A percentile compares a stretch with the other conserved stretches of the same genome.
Evolutionary conservation across 2,329 filamentous ascomycete species (phyloP).

Genomic region (Diaporthe sp.): DNA sequence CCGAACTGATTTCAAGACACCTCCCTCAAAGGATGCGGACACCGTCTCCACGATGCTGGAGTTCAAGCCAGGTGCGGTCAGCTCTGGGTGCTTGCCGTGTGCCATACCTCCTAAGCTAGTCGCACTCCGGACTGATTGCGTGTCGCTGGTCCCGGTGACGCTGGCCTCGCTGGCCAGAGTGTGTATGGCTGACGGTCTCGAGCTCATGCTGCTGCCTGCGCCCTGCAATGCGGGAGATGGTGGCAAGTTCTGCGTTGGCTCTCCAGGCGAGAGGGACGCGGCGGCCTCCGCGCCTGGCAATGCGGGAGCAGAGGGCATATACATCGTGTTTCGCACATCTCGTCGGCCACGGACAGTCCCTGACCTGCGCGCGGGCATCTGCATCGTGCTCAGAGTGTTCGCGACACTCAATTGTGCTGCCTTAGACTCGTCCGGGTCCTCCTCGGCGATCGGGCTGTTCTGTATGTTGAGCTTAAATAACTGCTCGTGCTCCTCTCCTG

Average conservation of each 20-base stretch:
- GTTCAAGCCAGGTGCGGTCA: slow-evolving; percentile 84
- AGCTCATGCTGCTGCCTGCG: slow-evolving; percentile 47
- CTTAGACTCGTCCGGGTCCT: slow-evolving; percentile 79
- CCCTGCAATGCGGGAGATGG: slow-evolving; percentile 56
- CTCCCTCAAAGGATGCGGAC: slow-evolving; percentile 85
- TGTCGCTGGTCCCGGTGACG: slow-evolving; percentile 78
- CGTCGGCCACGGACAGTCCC: slow-evolving; percentile 89
- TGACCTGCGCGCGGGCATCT: slow-evolving; percentile 76
- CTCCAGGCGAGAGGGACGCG: slow-evolving; percentile 43
- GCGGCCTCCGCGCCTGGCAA: slow-evolving; percentile 22
- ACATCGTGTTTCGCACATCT: slow-evolving; percentile 93
- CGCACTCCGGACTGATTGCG: slow-evolving; percentile 90
- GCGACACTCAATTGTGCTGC: slow-evolving; percentile 83
- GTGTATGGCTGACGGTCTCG: slow-evolving; percentile 64
- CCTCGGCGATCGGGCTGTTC: slow-evolving; percentile 83
- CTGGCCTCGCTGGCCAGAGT: slow-evolving; percentile 75
- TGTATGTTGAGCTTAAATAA: slow-evolving; percentile 86
- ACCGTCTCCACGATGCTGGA: slow-evolving; percentile 93
- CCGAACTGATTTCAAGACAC: slow-evolving; percentile 77
- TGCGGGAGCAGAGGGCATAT: slow-evolving; percentile 68
- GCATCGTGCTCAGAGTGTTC: slow-evolving; percentile 75
- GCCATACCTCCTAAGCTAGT: slow-evolving; percentile 80
- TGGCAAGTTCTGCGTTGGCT: slow-evolving; percentile 46
- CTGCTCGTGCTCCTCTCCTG: slow-evolving; percentile 67
- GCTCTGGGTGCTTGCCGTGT: slow-evolving; percentile 84